A percentile compares a stretch with the other conserved stretches of the same genome.
These are phyloP conservation scores for Suillus tomentosus DNA, from an alignment of 768 basidiomycete species.

Conservation along the genomic window DNA sequence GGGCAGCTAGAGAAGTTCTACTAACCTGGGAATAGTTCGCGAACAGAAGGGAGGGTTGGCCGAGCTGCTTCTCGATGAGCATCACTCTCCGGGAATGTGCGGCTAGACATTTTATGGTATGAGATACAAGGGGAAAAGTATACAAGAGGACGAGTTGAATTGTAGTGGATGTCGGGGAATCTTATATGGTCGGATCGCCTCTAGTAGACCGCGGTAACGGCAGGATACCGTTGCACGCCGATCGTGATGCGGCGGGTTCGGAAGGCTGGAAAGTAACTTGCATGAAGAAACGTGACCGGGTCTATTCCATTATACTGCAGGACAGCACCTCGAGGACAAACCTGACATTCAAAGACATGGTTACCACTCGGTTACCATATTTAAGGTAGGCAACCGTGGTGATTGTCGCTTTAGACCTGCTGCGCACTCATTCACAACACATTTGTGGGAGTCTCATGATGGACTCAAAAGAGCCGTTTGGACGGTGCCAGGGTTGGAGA, in stretches of 20 bases:
- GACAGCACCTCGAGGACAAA: slow-evolving; percentile 20
- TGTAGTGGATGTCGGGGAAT: slow-evolving; percentile 13
- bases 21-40: slow-evolving; percentile 66
- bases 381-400: slow-evolving; percentile 28
- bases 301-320: slow-evolving; percentile 26
- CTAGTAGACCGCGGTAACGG: slow-evolving; percentile 1
- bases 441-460: slow-evolving; percentile 14
- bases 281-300: slow-evolving; percentile 31
- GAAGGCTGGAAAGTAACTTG: slow-evolving; percentile 17
- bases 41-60: slow-evolving; percentile 71
- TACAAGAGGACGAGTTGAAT: slow-evolving; percentile 13
- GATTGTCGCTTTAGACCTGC: slow-evolving; percentile 34
- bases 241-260: slow-evolving; percentile 26
- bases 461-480: slow-evolving; percentile 13
- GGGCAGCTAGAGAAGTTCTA: slow-evolving; percentile 4
- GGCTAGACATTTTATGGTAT: slow-evolving; percentile 33
- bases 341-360: slow-evolving; percentile 24
- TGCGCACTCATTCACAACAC: slow-evolving; percentile 31
- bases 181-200: slow-evolving; percentile 11
- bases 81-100: slow-evolving; percentile 27
- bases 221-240: slow-evolving; percentile 25
- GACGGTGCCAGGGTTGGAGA: slow-evolving; percentile 18
- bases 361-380: slow-evolving; percentile 31
- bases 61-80: slow-evolving; percentile 35
- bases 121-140: slow-evolving; percentile 21